Conservation (phyloP, 176 grass and related monocot genomes). For the Pharus latifolius region DNA sequence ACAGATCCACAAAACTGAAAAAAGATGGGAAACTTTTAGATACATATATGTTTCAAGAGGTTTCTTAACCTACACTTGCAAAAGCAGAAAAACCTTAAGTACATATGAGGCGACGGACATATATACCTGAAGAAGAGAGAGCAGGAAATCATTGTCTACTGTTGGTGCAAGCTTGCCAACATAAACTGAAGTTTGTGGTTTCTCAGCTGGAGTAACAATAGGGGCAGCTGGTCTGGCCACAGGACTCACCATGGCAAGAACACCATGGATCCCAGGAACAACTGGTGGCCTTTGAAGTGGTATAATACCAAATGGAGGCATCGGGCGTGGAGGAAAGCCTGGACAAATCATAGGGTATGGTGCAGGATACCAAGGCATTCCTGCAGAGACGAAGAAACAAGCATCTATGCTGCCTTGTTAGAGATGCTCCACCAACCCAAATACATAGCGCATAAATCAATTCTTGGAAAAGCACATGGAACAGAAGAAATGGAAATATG, state of each 20-base stretch:
- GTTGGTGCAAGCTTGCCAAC: conserved; percentile 51
- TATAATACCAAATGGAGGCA: conserved; percentile 42
- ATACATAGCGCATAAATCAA: neutral
- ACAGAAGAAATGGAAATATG: neutral
- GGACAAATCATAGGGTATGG: conserved; percentile 62
- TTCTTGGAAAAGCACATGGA: neutral
- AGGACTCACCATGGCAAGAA: conserved; percentile 34
- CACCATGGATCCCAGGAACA: conserved; percentile 41
- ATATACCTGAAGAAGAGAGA: conserved; percentile 54
- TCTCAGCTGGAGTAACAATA: conserved; percentile 25
- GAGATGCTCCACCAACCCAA: conserved; percentile 10
- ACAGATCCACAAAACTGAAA: conserved; percentile 94
- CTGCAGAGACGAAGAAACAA: conserved; percentile 35
- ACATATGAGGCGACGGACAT: neutral
- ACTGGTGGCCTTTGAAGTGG: conserved; percentile 33
- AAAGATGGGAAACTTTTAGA: conserved; percentile 14
- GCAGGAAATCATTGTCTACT: conserved; percentile 53
- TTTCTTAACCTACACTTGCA: neutral
- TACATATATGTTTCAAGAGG: neutral
- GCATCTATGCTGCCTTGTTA: conserved; percentile 44
- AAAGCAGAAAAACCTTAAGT: no score
- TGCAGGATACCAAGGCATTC: conserved; percentile 30
- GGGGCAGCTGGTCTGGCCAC: conserved; percentile 16
- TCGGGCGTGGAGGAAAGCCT: conserved; percentile 48
- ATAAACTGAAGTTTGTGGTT: conserved; percentile 55